These are phyloP conservation scores for Aphanomyces invadans DNA, from an alignment of 352 stramenopile genomes.

Conservation along the genomic window DNA sequence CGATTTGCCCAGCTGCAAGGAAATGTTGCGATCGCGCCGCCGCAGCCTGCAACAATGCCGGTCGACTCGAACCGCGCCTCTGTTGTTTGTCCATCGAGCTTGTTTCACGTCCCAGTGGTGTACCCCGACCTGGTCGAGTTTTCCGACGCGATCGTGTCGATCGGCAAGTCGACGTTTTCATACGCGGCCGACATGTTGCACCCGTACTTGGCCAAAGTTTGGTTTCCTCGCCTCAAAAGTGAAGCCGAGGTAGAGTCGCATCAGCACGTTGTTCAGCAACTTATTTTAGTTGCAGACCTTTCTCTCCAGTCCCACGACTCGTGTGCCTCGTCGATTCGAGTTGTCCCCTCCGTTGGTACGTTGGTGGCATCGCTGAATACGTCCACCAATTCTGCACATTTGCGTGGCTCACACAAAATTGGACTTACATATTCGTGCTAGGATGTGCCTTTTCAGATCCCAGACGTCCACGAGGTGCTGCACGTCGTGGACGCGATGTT, in stretches of 20 bases:
- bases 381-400: too few species aligned
- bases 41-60: neutral
- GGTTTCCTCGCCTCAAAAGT: conserved; percentile 63
- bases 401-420: too few species aligned
- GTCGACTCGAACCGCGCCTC: neutral
- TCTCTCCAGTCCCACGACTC: neutral
- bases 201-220: conserved; percentile 56
- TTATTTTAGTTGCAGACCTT: neutral
- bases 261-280: neutral
- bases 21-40: neutral
- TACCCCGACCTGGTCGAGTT: conserved; percentile 64
- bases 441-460: neutral
- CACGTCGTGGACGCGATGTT: conserved; percentile 57
- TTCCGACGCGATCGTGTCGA: conserved; percentile 41
- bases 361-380: neutral
- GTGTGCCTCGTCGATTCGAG: neutral
- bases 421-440: neutral
- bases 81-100: conserved; percentile 57
- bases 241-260: conserved; percentile 39
- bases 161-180: conserved; percentile 26
- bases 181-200: conserved; percentile 41
- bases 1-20: conserved; percentile 1
- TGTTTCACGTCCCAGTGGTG: conserved; percentile 67
- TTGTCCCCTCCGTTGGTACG: conserved; percentile 10
- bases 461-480: conserved; percentile 52